Percentiles rank a stretch among this genome's conserved stretches.
Evolutionary conservation across 2,329 filamentous ascomycete species (phyloP).

Genomic region (Cladophialophora bantiana): DNA sequence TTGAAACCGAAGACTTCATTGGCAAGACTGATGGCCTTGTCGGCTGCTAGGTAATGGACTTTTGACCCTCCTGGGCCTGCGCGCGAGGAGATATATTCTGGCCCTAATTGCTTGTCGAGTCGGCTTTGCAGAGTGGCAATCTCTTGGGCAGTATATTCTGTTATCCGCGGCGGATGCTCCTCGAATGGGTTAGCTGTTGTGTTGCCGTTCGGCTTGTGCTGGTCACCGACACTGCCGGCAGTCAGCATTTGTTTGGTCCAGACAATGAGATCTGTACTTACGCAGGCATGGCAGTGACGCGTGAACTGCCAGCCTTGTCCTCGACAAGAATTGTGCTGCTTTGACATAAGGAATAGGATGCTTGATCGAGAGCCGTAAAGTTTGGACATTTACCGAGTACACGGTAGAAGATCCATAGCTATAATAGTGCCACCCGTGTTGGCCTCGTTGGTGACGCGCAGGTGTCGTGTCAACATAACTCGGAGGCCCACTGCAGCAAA

Average conservation of each 20-base stretch:
- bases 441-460: not conserved
- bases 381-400: too few relatives aligned
- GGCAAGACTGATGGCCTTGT: constrained; percentile 93
- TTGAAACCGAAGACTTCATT: constrained; percentile 98
- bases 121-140: constrained; percentile 86
- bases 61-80: constrained; percentile 82
- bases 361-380: not conserved
- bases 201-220: constrained; percentile 39
- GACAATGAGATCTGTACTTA: not conserved
- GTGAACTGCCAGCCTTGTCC: not conserved
- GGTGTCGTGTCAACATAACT: not conserved
- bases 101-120: constrained; percentile 90
- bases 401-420: too few relatives aligned
- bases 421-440: too few relatives aligned
- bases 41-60: constrained; percentile 92
- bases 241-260: constrained; percentile 4
- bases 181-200: constrained; percentile 77
- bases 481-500: not conserved
- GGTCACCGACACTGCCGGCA: constrained; percentile 39
- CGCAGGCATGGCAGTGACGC: constrained; percentile 16
- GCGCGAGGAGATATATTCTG: constrained; percentile 91
- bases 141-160: constrained; percentile 85
- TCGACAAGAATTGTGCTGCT: not conserved
- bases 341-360: constrained; percentile 2
- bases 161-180: constrained; percentile 70